A percentile compares a stretch with the other conserved stretches of the same genome.
Conservation (phyloP, 441 rosid genomes). For the Hura crepitans region DNA sequence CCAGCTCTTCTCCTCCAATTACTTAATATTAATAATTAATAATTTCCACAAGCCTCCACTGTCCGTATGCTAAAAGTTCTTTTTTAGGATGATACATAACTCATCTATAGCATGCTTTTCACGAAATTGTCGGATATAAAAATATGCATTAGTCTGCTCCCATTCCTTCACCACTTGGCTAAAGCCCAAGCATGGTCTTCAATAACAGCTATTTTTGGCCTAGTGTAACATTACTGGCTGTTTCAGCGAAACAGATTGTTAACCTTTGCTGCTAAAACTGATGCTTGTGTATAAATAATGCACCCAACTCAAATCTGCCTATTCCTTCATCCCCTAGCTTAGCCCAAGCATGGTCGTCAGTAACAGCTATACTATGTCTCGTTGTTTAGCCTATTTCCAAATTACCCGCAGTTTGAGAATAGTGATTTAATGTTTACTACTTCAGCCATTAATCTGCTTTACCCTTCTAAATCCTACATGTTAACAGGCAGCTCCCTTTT, state of each 20-base stretch:
- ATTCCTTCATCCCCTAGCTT: neutral
- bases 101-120: neutral
- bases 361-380: neutral
- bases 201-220: neutral
- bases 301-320: neutral
- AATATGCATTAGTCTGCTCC: neutral
- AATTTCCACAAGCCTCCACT: neutral
- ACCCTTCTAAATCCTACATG: neutral
- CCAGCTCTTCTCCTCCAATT: neutral
- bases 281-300: too few relatives aligned
- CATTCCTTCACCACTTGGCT: constrained; percentile 3
- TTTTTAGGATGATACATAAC: constrained; percentile 1
- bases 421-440: neutral
- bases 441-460: neutral
- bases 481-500: neutral
- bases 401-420: neutral
- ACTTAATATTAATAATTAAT: too few relatives aligned
- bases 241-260: neutral
- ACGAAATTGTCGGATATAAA: neutral
- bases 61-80: neutral
- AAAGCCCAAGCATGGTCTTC: neutral
- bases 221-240: neutral
- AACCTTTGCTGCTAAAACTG: too few relatives aligned
- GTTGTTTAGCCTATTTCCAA: neutral
- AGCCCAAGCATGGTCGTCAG: neutral